phyloP scores from a whole-genome alignment of 495 filamentous ascomycete species.

The Hypoxylon subgilvum region DNA sequence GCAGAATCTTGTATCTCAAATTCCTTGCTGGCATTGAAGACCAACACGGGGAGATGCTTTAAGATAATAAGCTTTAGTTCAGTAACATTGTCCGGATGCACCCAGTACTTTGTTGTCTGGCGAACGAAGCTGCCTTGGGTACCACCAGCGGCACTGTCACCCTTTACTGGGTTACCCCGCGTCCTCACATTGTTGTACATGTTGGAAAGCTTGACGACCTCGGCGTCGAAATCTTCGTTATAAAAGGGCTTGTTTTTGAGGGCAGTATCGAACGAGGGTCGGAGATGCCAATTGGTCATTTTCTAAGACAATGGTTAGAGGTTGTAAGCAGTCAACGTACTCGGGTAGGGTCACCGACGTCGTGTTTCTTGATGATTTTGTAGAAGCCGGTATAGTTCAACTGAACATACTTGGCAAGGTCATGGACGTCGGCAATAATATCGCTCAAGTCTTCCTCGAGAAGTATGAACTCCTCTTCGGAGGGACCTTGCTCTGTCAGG shows the following conservation, averaged over 20 bases:
- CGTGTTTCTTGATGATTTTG: constrained; percentile 99
- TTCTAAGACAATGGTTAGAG: constrained; percentile 64
- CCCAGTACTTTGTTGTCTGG: constrained; percentile 99
- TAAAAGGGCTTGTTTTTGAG: constrained; percentile 97
- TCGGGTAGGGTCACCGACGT: constrained; percentile 63
- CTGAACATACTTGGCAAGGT: constrained; percentile 97
- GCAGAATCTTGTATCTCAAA: constrained; percentile 88
- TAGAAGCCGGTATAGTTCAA: constrained; percentile 99
- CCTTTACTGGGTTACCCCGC: constrained; percentile 86
- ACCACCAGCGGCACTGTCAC: constrained; percentile 89
- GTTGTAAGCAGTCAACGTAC: neutral
- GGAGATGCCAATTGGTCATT: constrained; percentile 91
- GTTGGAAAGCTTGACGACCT: constrained; percentile 92
- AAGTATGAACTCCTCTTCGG: constrained; percentile 91
- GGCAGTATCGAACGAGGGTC: constrained; percentile 89
- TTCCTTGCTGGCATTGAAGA: constrained; percentile 97
- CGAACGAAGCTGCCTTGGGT: constrained; percentile 94
- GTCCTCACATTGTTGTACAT: constrained; percentile 95
- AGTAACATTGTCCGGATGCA: constrained; percentile 97
- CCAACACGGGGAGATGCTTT: constrained; percentile 95
- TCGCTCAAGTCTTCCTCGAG: constrained; percentile 95
- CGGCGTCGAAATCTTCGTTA: constrained; percentile 96
- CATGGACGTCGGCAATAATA: constrained; percentile 98
- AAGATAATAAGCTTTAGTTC: constrained; percentile 96
- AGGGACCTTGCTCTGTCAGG: constrained; percentile 62